Evolutionary conservation across 2,329 filamentous ascomycete genomes (phyloP).

Genomic region (Penicillium sp.): DNA sequence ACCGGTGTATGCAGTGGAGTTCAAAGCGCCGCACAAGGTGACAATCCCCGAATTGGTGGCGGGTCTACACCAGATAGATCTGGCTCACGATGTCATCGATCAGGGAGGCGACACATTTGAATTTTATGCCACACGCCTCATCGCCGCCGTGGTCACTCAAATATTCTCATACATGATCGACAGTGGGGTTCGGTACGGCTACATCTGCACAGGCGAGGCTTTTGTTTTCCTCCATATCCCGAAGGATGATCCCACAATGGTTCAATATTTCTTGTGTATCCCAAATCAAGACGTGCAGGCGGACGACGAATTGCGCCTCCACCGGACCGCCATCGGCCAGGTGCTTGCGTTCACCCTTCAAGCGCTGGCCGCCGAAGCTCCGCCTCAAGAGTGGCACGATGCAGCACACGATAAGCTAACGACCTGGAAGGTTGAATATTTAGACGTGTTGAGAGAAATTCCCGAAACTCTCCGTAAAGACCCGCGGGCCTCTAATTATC

Average conservation of each 20-base stretch:
- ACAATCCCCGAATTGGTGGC: conserved; percentile 23
- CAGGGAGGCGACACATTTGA: conserved; percentile 29
- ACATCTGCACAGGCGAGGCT: conserved; percentile 32
- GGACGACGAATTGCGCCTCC: conserved; percentile 24
- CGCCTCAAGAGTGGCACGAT: conserved; percentile 27
- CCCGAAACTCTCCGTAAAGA: conserved; percentile 26
- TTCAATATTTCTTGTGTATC: conserved; percentile 29
- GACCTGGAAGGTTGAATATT: conserved; percentile 27
- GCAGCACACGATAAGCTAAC: conserved; percentile 19
- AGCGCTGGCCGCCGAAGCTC: conserved; percentile 25
- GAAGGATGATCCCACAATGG: conserved; percentile 23
- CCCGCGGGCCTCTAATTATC: conserved; percentile 25
- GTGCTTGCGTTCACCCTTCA: conserved; percentile 36
- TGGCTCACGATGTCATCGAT: conserved; percentile 28
- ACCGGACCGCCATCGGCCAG: conserved; percentile 36
- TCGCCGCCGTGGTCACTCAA: conserved; percentile 29
- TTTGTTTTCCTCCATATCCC: conserved; percentile 34
- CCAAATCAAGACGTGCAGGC: conserved; percentile 28
- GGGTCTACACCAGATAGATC: conserved; percentile 29
- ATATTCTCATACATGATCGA: conserved; percentile 35
- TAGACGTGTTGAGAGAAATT: conserved; percentile 24
- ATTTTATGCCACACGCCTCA: conserved; percentile 25
- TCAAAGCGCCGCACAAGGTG: conserved; percentile 32
- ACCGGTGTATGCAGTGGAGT: conserved; percentile 30
- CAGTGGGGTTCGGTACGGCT: conserved; percentile 26